Percentiles rank a stretch among this genome's conserved stretches.
Evolutionary conservation across 352 stramenopile genomes (phyloP).

Genomic region (Saprolegnia parasitica): DNA sequence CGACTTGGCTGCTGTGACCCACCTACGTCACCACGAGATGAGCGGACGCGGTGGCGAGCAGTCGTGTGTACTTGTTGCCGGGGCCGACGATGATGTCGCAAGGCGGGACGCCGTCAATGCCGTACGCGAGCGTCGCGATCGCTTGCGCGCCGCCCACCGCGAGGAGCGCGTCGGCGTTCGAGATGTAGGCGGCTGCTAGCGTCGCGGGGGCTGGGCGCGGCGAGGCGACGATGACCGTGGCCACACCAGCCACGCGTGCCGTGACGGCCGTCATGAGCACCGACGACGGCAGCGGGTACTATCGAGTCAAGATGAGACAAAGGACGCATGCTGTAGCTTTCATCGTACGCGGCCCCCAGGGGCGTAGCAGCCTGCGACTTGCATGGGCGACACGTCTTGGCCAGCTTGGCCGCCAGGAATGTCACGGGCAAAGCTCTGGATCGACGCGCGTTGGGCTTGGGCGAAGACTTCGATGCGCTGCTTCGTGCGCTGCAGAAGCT

Average conservation of each 20-base stretch:
- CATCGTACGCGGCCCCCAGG: slow-evolving; percentile 86
- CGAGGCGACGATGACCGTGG: slow-evolving; percentile 93
- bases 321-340: too few species aligned
- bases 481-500: slow-evolving; percentile 84
- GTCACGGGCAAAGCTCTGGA: slow-evolving; percentile 90
- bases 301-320: background rate
- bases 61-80: slow-evolving; percentile 86
- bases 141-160: slow-evolving; percentile 81
- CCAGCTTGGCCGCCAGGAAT: slow-evolving; percentile 95
- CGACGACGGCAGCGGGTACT: slow-evolving; percentile 96
- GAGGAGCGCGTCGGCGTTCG: slow-evolving; percentile 87
- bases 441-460: slow-evolving; percentile 86
- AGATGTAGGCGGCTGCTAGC: slow-evolving; percentile 91
- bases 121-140: slow-evolving; percentile 96
- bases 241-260: slow-evolving; percentile 90
- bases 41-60: background rate
- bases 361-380: slow-evolving; percentile 94
- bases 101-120: slow-evolving; percentile 80
- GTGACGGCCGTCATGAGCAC: slow-evolving; percentile 98
- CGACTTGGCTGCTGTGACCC: slow-evolving; percentile 98
- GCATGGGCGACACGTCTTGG: slow-evolving; percentile 84
- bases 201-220: slow-evolving; percentile 90
- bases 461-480: slow-evolving; percentile 91
- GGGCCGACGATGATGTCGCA: slow-evolving; percentile 99
- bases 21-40: slow-evolving; percentile 39